These are phyloP conservation scores for Marasmius fiardii DNA, from an alignment of 1,284 basidiomycete species.

Conservation along the genomic window DNA sequence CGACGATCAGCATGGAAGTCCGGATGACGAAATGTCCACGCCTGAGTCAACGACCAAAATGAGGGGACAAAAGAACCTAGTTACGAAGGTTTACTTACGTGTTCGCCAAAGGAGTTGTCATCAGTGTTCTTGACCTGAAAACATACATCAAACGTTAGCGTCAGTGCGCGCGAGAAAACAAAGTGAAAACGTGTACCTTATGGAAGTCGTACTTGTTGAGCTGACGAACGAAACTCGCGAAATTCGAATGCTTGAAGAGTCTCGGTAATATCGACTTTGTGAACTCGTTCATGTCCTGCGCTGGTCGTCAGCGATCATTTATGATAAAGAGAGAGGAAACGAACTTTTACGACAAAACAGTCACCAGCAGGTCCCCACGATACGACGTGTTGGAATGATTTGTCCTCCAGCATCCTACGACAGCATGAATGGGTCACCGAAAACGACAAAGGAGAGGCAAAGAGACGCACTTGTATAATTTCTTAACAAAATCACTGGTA, in stretches of 20 bases:
- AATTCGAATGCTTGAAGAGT: slow-evolving; percentile 97
- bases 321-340: slow-evolving; percentile 9
- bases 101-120: slow-evolving; percentile 75
- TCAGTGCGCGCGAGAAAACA: slow-evolving; percentile 4
- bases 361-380: slow-evolving; percentile 87
- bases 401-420: slow-evolving; percentile 83
- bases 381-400: slow-evolving; percentile 70
- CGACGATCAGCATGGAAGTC: slow-evolving; percentile 88
- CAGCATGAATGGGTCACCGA: slow-evolving; percentile 3
- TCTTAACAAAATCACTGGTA: slow-evolving; percentile 92
- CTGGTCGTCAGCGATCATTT: background rate
- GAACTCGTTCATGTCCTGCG: slow-evolving; percentile 94
- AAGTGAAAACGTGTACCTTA: slow-evolving; percentile 54
- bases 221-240: slow-evolving; percentile 91
- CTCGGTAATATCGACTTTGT: slow-evolving; percentile 91
- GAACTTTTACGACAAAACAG: slow-evolving; percentile 88
- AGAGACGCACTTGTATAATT: slow-evolving; percentile 79
- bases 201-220: slow-evolving; percentile 99
- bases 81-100: slow-evolving; percentile 42
- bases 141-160: too few species aligned
- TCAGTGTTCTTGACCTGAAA: slow-evolving; percentile 74
- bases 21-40: slow-evolving; percentile 96
- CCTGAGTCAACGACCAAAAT: slow-evolving; percentile 39
- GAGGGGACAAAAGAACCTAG: background rate
- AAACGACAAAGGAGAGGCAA: slow-evolving; percentile 23